phyloP scores from a whole-genome alignment of 169 alveolate genomes.

The Cryptosporidium meleagridis region DNA sequence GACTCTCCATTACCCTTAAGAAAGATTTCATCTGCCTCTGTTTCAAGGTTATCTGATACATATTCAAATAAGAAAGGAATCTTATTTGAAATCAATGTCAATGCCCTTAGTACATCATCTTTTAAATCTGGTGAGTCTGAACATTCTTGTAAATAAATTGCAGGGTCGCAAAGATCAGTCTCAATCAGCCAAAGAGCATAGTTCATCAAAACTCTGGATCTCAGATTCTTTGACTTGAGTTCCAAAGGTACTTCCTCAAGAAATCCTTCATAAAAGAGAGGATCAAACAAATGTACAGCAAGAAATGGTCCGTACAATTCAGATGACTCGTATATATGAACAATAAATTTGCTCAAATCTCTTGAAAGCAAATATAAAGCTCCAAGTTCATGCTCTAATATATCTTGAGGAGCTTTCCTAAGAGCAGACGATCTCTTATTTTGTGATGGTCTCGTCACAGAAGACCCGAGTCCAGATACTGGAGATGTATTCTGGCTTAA shows the following conservation, averaged over 20 bases:
- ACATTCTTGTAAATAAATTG: constrained; percentile 67
- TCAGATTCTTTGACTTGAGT: constrained; percentile 44
- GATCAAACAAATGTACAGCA: constrained; percentile 55
- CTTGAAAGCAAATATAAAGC: constrained; percentile 55
- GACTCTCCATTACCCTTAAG: not conserved
- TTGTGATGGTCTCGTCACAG: not conserved
- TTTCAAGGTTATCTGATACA: constrained; percentile 14
- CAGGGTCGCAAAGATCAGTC: constrained; percentile 73
- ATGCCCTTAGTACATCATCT: constrained; percentile 18
- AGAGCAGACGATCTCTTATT: not conserved
- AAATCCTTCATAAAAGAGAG: constrained; percentile 59
- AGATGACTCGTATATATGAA: constrained; percentile 41
- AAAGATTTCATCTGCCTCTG: not conserved
- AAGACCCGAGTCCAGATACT: not conserved
- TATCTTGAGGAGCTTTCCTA: constrained; percentile 17
- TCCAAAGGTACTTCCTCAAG: constrained; percentile 53
- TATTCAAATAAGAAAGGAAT: constrained; percentile 42
- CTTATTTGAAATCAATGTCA: constrained; percentile 37
- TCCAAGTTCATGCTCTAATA: constrained; percentile 56
- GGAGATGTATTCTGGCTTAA: not conserved
- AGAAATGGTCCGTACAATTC: constrained; percentile 63
- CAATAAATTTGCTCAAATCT: constrained; percentile 26
- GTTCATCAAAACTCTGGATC: constrained; percentile 61
- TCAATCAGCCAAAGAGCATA: constrained; percentile 56
- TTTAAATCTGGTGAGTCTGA: constrained; percentile 20